Conservation (phyloP, 2,329 filamentous ascomycete species). For the Ambrosiella beaveri region DNA sequence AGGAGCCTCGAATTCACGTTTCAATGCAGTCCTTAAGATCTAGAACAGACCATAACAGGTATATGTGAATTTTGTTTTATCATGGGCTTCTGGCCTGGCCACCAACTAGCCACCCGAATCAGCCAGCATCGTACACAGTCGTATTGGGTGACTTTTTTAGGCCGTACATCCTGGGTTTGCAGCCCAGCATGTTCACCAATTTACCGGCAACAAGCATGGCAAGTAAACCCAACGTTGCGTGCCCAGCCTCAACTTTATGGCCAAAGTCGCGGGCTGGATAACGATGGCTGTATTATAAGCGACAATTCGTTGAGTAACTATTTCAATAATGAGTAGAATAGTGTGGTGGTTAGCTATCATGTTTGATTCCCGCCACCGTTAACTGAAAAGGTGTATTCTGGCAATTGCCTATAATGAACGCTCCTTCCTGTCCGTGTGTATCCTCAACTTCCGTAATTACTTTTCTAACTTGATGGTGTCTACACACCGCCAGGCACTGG, state of each 20-base stretch:
- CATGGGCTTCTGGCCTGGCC: too few species aligned
- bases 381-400: not conserved
- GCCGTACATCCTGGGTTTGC: not conserved
- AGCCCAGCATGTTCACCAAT: not conserved
- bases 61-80: too few species aligned
- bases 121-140: not conserved
- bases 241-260: not conserved
- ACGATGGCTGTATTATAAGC: not conserved
- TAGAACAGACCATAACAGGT: too few species aligned
- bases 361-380: not conserved
- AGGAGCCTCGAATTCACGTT: too few species aligned
- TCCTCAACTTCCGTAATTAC: not conserved
- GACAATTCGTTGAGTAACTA: not conserved
- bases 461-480: not conserved
- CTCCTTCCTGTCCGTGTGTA: not conserved
- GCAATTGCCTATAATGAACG: not conserved
- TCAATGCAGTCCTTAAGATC: too few species aligned
- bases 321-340: not conserved
- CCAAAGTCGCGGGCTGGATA: not conserved
- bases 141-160: not conserved
- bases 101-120: too few species aligned
- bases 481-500: not conserved
- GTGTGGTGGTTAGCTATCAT: not conserved
- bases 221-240: not conserved
- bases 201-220: not conserved